Base-by-base conservation (phyloP, 331 rosid species). In the Quercus phellos region DNA sequence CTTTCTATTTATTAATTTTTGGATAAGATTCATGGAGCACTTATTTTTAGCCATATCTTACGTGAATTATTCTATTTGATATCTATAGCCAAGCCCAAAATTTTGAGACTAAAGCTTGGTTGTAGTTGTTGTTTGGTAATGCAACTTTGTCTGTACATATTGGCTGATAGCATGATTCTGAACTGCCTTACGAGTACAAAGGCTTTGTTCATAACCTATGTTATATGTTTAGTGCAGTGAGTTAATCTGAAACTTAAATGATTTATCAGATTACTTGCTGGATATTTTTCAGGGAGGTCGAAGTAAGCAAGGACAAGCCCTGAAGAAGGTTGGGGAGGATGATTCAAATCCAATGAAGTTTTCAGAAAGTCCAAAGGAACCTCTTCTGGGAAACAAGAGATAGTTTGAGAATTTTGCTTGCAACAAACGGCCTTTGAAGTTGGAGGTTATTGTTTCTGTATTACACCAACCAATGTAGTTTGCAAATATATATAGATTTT, bases 261-360 rank as follows among this genome's bases (percentile, higher is more conserved):
- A 59, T 11, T 34, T 50, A 26, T 12, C 68, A 54, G 55, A 55
- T 74, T 21, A 54, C 53, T 2, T 55, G 29, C 32, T 68, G 24
- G 58, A 42, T 80, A 53, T 69, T 34, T 30, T 78, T 78, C 82
- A 89, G 96, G 93, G 89, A 46, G 79, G 81, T 70, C 82, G 75
- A 72, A 84, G 54, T 77, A 73, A 78, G 78, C 88, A 80, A 4
- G 82, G 82, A 76, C 78, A 76, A 74, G 51, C 81, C 66, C 76
- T 50, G 35, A 85, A 7, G 29, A 82, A 78, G 81, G 59, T 76
- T 13, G 50, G 72, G 2, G 81, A 84, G 53, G 75, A 74, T 66
- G 68, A 70, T 72, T 46, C 81, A 42, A 70, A 72, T 70, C 71
- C 70, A 50, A 53, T 30, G 29, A 77, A 74, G 87, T 56, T 68